These are phyloP conservation scores for Neurospora sp. DNA, from an alignment of 2,329 filamentous ascomycete genomes.

Conservation along the genomic window DNA sequence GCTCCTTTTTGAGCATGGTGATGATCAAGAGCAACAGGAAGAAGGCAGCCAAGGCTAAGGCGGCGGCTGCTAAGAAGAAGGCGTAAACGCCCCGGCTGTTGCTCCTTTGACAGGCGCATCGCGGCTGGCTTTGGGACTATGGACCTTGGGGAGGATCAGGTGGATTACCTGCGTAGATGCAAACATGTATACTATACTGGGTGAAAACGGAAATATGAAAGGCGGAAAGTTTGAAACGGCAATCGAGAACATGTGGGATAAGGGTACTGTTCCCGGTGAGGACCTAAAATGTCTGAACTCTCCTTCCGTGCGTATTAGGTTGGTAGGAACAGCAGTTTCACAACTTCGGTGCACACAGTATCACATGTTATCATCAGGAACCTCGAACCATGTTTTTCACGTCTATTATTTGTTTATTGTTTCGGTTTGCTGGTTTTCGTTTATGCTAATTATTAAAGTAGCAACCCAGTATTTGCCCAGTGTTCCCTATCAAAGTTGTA, in stretches of 20 bases:
- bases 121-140: not conserved
- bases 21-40: constrained; percentile 99
- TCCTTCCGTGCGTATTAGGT: not conserved
- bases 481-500: not conserved
- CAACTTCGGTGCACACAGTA: not conserved
- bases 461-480: not conserved
- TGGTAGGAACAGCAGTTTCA: not conserved
- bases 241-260: not conserved
- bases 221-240: not conserved
- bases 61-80: constrained; percentile 74
- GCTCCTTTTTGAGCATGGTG: constrained; percentile 89
- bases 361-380: not conserved
- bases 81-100: constrained; percentile 33
- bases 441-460: not conserved
- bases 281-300: not conserved
- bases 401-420: not conserved
- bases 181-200: not conserved
- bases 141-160: not conserved
- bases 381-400: not conserved
- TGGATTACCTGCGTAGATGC: not conserved
- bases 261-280: not conserved
- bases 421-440: not conserved
- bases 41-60: constrained; percentile 89
- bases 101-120: not conserved
- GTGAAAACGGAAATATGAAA: not conserved